Evolutionary conservation across 768 basidiomycete genomes (phyloP).

Genomic region (Calocera viscosa): DNA sequence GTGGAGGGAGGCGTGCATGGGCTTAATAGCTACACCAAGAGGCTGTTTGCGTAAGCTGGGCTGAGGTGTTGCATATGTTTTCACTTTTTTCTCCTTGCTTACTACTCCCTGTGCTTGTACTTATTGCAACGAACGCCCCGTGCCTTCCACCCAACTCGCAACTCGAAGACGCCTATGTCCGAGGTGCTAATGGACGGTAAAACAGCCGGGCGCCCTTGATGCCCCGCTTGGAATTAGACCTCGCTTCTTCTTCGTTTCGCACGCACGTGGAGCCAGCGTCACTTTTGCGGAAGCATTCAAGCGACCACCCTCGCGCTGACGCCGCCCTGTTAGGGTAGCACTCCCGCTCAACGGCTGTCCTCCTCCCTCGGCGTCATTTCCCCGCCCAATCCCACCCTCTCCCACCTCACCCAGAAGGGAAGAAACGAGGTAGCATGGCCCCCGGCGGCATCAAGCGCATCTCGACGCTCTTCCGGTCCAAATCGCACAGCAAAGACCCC

Average conservation of each 20-base stretch:
- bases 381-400: background rate
- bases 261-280: background rate
- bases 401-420: background rate
- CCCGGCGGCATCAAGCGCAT: conserved; percentile 3
- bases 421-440: background rate
- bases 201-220: too few species aligned
- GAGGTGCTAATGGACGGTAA: too few species aligned
- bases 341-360: background rate
- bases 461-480: conserved; percentile 1
- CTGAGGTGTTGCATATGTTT: background rate
- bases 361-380: too few species aligned
- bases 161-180: too few species aligned
- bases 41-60: conserved; percentile 34
- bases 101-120: background rate
- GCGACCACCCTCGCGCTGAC: too few species aligned
- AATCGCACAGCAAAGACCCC: background rate
- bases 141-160: too few species aligned
- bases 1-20: conserved; percentile 94
- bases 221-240: background rate
- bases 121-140: too few species aligned
- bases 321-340: too few species aligned
- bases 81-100: background rate
- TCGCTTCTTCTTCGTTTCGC: background rate
- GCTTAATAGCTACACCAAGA: conserved; percentile 60
- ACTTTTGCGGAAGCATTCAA: too few species aligned